These are phyloP conservation scores for Saccharomyces pastorianus DNA, from an alignment of 1,139 yeast genomes.

Conservation along the genomic window DNA sequence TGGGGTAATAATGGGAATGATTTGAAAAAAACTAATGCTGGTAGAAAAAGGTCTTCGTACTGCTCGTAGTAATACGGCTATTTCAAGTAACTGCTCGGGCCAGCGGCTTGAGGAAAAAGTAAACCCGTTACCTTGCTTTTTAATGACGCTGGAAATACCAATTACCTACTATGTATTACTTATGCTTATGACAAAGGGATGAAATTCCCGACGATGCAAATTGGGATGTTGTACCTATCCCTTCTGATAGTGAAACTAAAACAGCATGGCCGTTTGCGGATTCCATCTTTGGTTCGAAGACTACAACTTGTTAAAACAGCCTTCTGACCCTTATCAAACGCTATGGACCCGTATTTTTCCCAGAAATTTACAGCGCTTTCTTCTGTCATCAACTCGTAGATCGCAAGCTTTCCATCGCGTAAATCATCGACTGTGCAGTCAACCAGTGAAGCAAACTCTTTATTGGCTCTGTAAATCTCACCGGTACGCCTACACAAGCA, in stretches of 20 bases:
- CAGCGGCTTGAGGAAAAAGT: background rate
- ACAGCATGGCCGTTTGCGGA: conserved; percentile 77
- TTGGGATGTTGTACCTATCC: conserved; percentile 89
- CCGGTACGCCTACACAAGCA: conserved; percentile 97
- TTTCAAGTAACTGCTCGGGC: background rate
- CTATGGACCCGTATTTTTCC: conserved; percentile 96
- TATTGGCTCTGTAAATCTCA: conserved; percentile 89
- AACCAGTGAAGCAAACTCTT: conserved; percentile 90
- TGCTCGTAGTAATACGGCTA: background rate
- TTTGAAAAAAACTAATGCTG: background rate
- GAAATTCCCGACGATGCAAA: conserved; percentile 93
- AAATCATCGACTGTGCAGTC: conserved; percentile 89
- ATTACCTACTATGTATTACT: conserved; percentile 1
- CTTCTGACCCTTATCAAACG: conserved; percentile 91
- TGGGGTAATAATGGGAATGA: background rate
- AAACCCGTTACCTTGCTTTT: background rate
- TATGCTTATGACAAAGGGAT: conserved; percentile 50
- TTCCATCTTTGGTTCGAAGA: conserved; percentile 74
- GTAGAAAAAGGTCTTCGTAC: background rate
- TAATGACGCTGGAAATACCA: background rate
- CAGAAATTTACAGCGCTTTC: conserved; percentile 97
- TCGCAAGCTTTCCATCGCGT: conserved; percentile 86
- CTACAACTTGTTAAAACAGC: conserved; percentile 92
- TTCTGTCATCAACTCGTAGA: conserved; percentile 91
- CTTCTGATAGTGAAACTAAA: conserved; percentile 90